A percentile compares a stretch with the other conserved stretches of the same genome.
Evolutionary conservation across 305 asterid species (phyloP).

Genomic region (Fraxinus velutina): DNA sequence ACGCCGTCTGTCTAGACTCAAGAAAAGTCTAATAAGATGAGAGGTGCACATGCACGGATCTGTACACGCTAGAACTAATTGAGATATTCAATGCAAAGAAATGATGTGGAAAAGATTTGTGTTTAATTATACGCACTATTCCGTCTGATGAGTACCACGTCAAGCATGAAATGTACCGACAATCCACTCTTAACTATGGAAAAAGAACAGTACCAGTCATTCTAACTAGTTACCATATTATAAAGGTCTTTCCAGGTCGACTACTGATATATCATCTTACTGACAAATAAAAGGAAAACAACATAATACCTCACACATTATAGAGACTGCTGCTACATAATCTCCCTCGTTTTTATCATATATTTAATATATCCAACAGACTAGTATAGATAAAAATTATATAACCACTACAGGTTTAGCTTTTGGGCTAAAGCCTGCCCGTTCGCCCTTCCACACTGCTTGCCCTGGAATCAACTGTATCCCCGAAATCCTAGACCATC

Average conservation of each 20-base stretch:
- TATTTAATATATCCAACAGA: not conserved
- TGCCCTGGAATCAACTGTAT: not conserved
- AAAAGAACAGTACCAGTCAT: not conserved
- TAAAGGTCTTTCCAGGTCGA: not conserved
- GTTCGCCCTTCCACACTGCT: not conserved
- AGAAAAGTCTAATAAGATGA: not conserved
- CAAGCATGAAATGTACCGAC: not conserved
- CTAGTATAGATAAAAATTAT: not conserved
- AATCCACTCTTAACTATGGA: not conserved
- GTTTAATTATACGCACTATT: not conserved
- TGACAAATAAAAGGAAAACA: not conserved
- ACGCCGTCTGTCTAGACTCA: not conserved
- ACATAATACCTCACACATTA: not conserved
- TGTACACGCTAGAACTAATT: not conserved
- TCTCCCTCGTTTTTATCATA: not conserved
- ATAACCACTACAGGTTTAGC: not conserved
- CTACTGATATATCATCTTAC: not conserved
- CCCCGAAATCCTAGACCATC: conserved; percentile 27
- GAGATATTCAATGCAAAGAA: not conserved
- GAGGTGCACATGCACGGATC: not conserved
- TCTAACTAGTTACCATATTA: not conserved
- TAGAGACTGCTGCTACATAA: not conserved
- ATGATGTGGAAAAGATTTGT: not conserved
- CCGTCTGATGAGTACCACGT: not conserved
- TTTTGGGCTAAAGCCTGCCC: not conserved